These are phyloP conservation scores for Toxoplasma gondii DNA, from an alignment of 169 alveolate species.

Conservation along the genomic window DNA sequence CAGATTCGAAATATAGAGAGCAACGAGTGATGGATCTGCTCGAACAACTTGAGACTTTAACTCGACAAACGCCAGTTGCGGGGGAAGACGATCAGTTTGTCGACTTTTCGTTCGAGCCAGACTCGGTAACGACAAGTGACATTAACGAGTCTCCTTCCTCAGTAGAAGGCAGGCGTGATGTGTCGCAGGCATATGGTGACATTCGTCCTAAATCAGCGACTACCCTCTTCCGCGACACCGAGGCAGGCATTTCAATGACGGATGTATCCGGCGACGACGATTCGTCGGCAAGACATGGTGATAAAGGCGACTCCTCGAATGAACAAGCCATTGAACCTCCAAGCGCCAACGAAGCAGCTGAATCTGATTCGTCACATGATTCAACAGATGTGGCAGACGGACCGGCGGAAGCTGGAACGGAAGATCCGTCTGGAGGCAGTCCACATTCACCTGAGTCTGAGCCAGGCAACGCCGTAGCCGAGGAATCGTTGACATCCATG, in stretches of 20 bases:
- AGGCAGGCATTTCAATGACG: not conserved
- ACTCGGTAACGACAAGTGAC: not conserved
- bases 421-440: too few species aligned
- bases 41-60: not conserved
- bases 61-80: not conserved
- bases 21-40: not conserved
- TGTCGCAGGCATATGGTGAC: not conserved
- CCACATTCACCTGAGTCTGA: too few species aligned
- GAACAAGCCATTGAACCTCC: not conserved
- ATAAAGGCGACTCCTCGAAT: not conserved
- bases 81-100: slow-evolving; percentile 2
- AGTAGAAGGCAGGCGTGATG: not conserved
- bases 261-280: not conserved
- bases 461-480: too few species aligned
- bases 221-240: not conserved
- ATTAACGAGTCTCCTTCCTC: not conserved
- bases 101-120: not conserved
- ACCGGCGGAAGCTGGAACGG: not conserved
- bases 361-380: not conserved
- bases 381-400: not conserved
- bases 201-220: not conserved
- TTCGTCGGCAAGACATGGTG: not conserved
- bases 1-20: not conserved
- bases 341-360: not conserved
- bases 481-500: too few species aligned